Conservation (phyloP, 1,139 yeast species). For the Scheffersomyces quercinus region DNA sequence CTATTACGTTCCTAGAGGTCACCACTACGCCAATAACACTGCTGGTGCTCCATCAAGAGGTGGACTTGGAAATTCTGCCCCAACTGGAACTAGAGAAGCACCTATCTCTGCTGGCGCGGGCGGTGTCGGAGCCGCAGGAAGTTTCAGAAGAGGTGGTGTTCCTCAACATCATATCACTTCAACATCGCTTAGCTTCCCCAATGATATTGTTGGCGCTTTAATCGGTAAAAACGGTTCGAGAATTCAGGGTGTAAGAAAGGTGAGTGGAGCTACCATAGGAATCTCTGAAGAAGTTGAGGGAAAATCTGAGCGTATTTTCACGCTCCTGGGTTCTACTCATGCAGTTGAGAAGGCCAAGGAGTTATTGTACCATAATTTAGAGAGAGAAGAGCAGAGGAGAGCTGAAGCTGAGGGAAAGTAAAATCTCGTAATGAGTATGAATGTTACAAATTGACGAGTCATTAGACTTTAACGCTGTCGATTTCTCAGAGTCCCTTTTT, state of each 20-base stretch:
- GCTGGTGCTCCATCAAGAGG: neutral
- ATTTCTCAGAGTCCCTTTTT: no score
- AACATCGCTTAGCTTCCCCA: constrained; percentile 50
- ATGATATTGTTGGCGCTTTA: constrained; percentile 86
- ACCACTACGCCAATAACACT: constrained; percentile 7
- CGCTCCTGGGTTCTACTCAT: constrained; percentile 64
- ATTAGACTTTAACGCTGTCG: no score
- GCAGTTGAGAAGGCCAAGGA: constrained; percentile 71
- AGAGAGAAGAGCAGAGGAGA: constrained; percentile 76
- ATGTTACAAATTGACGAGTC: no score
- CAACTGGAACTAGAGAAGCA: constrained; percentile 4
- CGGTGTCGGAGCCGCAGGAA: constrained; percentile 3
- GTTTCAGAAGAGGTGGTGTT: constrained; percentile 6
- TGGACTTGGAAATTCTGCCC: neutral
- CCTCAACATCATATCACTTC: constrained; percentile 8
- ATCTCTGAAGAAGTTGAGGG: constrained; percentile 74
- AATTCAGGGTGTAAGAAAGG: constrained; percentile 82
- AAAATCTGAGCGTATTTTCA: constrained; percentile 66
- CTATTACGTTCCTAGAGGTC: constrained; percentile 60
- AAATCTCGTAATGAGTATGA: neutral
- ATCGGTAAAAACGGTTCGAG: constrained; percentile 87
- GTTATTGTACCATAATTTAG: constrained; percentile 71
- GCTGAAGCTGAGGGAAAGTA: constrained; percentile 21
- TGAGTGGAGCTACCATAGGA: constrained; percentile 77
- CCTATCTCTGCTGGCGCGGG: constrained; percentile 20